Conservation (phyloP, 2,329 filamentous ascomycete genomes). For the Aspergillus vadensis region DNA sequence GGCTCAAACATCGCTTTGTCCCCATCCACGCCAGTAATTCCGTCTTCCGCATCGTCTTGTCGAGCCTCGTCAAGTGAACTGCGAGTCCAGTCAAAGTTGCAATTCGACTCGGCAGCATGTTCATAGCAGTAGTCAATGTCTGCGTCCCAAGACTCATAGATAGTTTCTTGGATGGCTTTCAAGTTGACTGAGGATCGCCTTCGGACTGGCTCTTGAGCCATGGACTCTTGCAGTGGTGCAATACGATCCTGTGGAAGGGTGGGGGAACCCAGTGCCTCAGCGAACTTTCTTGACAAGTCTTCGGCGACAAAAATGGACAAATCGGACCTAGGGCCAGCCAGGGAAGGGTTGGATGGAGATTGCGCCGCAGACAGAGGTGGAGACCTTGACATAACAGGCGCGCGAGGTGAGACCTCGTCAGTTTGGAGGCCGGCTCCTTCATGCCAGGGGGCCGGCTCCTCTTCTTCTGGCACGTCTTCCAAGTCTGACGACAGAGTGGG, state of each 20-base stretch:
- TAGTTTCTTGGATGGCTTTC: constrained; percentile 29
- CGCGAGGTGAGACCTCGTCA: constrained; percentile 20
- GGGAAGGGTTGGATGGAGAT: constrained; percentile 12
- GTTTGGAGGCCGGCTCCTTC: constrained; percentile 32
- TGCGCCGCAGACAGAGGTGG: constrained; percentile 12
- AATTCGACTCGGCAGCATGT: constrained; percentile 61
- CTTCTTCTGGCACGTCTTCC: constrained; percentile 51
- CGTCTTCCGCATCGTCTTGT: constrained; percentile 18
- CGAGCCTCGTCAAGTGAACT: constrained; percentile 36
- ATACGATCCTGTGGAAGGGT: constrained; percentile 35
- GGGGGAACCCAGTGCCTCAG: constrained; percentile 49
- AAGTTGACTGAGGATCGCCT: constrained; percentile 19
- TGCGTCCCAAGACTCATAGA: constrained; percentile 59
- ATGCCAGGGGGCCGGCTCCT: constrained; percentile 39
- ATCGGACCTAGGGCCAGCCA: constrained; percentile 28
- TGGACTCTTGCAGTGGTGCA: constrained; percentile 20
- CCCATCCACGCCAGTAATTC: constrained; percentile 14
- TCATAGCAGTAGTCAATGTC: constrained; percentile 66
- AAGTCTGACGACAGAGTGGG: constrained; percentile 44
- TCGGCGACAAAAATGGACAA: constrained; percentile 36
- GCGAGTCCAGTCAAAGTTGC: constrained; percentile 61
- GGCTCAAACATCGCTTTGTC: constrained; percentile 21
- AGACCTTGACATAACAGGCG: constrained; percentile 22
- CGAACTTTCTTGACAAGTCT: constrained; percentile 43
- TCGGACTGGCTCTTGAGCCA: constrained; percentile 17